Percentiles rank a stretch among this genome's conserved stretches.
phyloP scores from a whole-genome alignment of 2,329 filamentous ascomycete species.

The Phaeosphaeria sp. region DNA sequence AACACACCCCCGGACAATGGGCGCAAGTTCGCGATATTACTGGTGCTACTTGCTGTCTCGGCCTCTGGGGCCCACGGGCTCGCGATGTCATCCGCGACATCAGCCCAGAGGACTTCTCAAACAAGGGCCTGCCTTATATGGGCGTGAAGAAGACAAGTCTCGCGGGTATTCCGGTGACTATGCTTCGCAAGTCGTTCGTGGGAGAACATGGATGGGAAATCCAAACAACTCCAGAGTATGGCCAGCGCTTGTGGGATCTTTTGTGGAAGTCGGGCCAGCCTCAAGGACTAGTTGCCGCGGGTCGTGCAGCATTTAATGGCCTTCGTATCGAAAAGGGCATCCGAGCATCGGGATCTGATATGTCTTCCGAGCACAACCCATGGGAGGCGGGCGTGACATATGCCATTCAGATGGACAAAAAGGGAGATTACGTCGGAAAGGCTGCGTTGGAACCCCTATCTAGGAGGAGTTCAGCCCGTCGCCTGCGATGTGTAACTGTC shows the following conservation, averaged over 20 bases:
- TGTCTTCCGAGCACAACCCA: constrained; percentile 67
- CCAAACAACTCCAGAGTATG: constrained; percentile 65
- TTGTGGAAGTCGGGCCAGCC: constrained; percentile 62
- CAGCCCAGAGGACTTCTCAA: constrained; percentile 55
- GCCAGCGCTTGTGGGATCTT: constrained; percentile 64
- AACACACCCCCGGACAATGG: constrained; percentile 50
- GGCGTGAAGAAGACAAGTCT: constrained; percentile 58
- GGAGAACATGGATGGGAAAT: constrained; percentile 70
- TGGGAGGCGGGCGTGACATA: constrained; percentile 64
- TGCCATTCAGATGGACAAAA: constrained; percentile 57
- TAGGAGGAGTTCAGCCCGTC: constrained; percentile 40
- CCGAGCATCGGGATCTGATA: constrained; percentile 63
- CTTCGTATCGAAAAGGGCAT: constrained; percentile 67
- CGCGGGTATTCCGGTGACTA: constrained; percentile 62
- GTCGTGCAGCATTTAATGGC: constrained; percentile 64
- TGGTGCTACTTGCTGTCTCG: constrained; percentile 65
- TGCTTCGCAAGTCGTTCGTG: constrained; percentile 65
- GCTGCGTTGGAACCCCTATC: constrained; percentile 55
- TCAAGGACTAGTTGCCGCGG: constrained; percentile 65
- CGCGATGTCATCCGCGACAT: constrained; percentile 58
- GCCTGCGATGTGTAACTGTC: constrained; percentile 60
- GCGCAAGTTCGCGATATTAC: constrained; percentile 66
- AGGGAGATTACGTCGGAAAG: constrained; percentile 59
- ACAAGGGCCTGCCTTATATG: constrained; percentile 58
- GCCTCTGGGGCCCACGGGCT: constrained; percentile 67